A percentile compares a stretch with the other conserved stretches of the same genome.
Conservation (phyloP, 2,329 filamentous ascomycete genomes). For the Microthyrium microscopicum region DNA sequence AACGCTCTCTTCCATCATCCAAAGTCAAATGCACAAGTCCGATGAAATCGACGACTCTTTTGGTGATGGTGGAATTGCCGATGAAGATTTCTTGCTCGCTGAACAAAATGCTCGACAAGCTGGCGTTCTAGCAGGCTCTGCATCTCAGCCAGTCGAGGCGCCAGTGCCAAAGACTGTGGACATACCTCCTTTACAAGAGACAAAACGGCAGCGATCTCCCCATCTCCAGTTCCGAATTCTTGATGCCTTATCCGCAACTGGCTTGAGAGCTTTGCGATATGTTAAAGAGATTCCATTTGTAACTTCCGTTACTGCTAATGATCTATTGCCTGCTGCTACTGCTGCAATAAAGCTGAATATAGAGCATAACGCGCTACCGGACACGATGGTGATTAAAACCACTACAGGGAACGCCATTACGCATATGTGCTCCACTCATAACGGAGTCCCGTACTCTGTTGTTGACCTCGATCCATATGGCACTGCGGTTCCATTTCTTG, state of each 20-base stretch:
- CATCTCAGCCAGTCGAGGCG: slow-evolving; percentile 3
- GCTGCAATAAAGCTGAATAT: slow-evolving; percentile 73
- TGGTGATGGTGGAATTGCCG: too few relatives aligned
- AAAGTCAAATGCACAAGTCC: too few relatives aligned
- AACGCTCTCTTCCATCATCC: too few relatives aligned
- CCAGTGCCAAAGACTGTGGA: slow-evolving; percentile 13
- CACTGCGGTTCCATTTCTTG: slow-evolving; percentile 80
- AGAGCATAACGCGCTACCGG: slow-evolving; percentile 58
- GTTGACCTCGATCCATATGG: slow-evolving; percentile 96
- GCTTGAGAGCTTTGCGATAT: slow-evolving; percentile 79
- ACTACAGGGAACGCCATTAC: slow-evolving; percentile 69
- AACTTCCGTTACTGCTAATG: slow-evolving; percentile 74
- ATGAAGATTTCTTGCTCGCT: too few relatives aligned
- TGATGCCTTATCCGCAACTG: slow-evolving; percentile 87
- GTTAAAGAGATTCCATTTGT: slow-evolving; percentile 77
- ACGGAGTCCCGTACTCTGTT: slow-evolving; percentile 57
- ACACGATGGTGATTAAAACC: slow-evolving; percentile 54
- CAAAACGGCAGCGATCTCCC: slow-evolving; percentile 21
- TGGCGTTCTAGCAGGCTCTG: neutral
- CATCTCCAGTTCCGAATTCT: slow-evolving; percentile 76
- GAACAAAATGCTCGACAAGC: neutral
- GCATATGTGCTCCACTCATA: slow-evolving; percentile 96
- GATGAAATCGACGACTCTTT: too few relatives aligned
- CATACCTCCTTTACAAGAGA: slow-evolving; percentile 3
- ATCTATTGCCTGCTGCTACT: slow-evolving; percentile 62